Evolutionary conservation across 2,329 filamentous ascomycete species (phyloP), one percentile per base, ranked within the genome.

Genomic region (Hypoxylon sp.): DNA sequence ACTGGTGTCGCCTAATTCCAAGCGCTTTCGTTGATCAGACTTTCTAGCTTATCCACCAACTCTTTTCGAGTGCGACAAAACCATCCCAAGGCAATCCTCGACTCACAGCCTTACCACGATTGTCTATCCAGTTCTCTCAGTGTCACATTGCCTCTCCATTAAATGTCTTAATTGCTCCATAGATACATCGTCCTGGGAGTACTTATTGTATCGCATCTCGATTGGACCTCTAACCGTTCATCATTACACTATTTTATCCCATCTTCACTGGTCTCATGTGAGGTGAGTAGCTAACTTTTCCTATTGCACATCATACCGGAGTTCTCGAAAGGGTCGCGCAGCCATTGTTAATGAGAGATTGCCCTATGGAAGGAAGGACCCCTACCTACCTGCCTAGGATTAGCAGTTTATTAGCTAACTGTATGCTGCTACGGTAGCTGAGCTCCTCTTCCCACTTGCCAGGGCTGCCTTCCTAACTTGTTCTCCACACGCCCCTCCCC

Each of bases 401-500:
- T 63, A 67, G 50, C 59, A 67, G 42, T 44, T 50, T 44, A 29
- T 55, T 63, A 67, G 59, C 64, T 67, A 37, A 46, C 47, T 47
- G 24, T 46, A 54, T 59, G 62, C 47, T 59, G 42, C 58, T 54
- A 63, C 26, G 59, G 58, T 63, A 67, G 64, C 65, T 70, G 51
- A 69, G 63, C 61, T 70, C 53, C 57, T 68, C 52, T 58, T 59
- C 42, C 57, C 61, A 53, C 60, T 60, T 72, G 46, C 71, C 59
- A 63, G 62, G 66, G 62, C 63, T 60, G 63, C 63, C 64, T 68
- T 70, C 63, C 58, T 60, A 62, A 65, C 48, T 46, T 33, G 46
- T 71, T 70, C 66, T 71, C 61, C 59, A 69, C 65, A 59, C 66
- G 69, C 73, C 74, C 74, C 73, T 74, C 73, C 74, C 74, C 74